Evolutionary conservation across 2,329 filamentous ascomycete genomes (phyloP).

Genomic region (Penicillium italicum): DNA sequence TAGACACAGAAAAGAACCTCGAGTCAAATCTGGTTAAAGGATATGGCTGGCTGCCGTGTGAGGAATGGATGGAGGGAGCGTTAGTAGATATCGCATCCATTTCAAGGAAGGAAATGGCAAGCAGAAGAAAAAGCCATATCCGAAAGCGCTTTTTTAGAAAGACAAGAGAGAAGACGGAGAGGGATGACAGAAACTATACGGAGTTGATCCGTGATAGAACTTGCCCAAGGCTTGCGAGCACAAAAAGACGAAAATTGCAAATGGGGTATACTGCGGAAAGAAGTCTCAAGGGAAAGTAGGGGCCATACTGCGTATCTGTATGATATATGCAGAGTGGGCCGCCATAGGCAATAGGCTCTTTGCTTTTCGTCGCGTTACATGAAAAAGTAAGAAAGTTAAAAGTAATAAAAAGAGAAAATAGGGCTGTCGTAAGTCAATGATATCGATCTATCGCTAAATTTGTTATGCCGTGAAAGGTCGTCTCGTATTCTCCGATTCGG

Average conservation of each 20-base stretch:
- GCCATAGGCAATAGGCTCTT: background rate
- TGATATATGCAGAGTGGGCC: background rate
- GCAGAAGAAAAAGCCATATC: background rate
- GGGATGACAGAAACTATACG: background rate
- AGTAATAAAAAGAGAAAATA: conserved; percentile 4
- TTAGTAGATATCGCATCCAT: background rate
- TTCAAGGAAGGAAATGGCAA: background rate
- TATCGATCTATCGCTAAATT: conserved; percentile 24
- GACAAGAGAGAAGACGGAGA: background rate
- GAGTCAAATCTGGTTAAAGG: background rate
- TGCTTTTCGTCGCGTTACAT: conserved; percentile 18
- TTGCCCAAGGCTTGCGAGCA: background rate
- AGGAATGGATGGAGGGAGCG: background rate
- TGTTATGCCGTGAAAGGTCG: conserved; percentile 32
- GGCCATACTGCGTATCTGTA: background rate
- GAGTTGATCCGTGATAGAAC: conserved; percentile 1
- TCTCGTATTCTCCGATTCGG: conserved; percentile 14
- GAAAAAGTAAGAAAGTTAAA: conserved; percentile 5
- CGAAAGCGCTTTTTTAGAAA: background rate
- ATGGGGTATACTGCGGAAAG: conserved; percentile 23
- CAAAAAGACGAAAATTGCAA: background rate
- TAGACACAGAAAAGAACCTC: background rate
- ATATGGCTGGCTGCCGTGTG: background rate
- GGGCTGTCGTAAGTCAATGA: conserved; percentile 24
- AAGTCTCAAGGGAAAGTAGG: conserved; percentile 3